A percentile compares a stretch with the other conserved stretches of the same genome.
phyloP scores from a whole-genome alignment of 176 grass and related monocot genomes.

The Avena atlantica region DNA sequence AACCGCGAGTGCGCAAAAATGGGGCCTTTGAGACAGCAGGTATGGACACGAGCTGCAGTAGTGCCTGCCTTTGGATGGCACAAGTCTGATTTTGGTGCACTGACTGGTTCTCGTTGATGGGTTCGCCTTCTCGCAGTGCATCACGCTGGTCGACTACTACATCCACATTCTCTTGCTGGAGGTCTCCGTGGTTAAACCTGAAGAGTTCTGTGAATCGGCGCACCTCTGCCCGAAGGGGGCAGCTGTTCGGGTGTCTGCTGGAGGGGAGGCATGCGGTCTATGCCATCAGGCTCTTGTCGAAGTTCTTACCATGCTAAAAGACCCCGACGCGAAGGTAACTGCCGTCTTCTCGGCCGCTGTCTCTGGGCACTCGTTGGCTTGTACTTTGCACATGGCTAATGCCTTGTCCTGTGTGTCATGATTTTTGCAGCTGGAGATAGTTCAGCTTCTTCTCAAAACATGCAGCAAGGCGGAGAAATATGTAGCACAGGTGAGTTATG shows the following conservation, averaged over 20 bases:
- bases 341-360: no score
- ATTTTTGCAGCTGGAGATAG: conserved; percentile 54
- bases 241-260: conserved; percentile 26
- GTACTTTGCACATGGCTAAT: conserved; percentile 9
- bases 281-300: conserved; percentile 61
- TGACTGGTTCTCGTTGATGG: not conserved
- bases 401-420: not conserved
- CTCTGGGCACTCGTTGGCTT: not conserved
- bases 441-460: conserved; percentile 52
- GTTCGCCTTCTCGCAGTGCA: conserved; percentile 47
- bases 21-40: conserved; percentile 63
- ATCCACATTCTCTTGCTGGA: conserved; percentile 65
- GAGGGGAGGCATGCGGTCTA: conserved; percentile 43
- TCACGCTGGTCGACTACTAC: conserved; percentile 84
- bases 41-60: conserved; percentile 17
- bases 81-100: not conserved
- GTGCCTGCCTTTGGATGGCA: not conserved
- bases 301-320: conserved; percentile 56
- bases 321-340: conserved; percentile 61
- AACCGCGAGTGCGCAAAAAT: conserved; percentile 50
- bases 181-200: conserved; percentile 56
- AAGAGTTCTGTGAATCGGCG: conserved; percentile 62
- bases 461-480: conserved; percentile 56
- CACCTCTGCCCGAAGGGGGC: conserved; percentile 63
- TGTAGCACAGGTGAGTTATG: conserved; percentile 48